Conservation (phyloP, 768 basidiomycete species). For the Stropharia rugosoannulata region DNA sequence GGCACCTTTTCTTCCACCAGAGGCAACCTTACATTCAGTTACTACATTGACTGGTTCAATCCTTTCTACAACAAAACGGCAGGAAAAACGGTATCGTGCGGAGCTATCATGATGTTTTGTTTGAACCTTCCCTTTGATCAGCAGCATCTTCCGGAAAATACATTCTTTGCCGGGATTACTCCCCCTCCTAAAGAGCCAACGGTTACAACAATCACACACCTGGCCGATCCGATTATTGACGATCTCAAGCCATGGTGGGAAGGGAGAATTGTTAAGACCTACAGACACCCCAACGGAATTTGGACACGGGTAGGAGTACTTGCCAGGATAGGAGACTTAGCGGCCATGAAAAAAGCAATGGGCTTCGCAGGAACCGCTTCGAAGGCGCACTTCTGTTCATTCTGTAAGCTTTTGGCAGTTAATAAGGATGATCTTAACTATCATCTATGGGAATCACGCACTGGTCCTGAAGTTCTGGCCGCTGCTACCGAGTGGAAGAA, state of each 20-base stretch:
- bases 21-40: constrained; percentile 20
- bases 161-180: constrained; percentile 30
- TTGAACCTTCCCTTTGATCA: constrained; percentile 31
- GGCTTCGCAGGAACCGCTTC: not conserved
- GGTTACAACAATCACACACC: constrained; percentile 16
- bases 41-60: constrained; percentile 38
- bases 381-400: not conserved
- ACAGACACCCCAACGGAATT: not conserved
- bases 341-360: not conserved
- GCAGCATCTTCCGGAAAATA: constrained; percentile 29
- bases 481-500: too few species aligned
- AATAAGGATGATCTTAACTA: not conserved
- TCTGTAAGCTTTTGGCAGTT: not conserved
- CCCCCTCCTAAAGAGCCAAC: constrained; percentile 29
- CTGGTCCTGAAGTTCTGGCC: too few species aligned
- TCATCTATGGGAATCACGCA: too few species aligned
- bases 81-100: constrained; percentile 20
- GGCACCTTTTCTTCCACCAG: constrained; percentile 7
- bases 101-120: constrained; percentile 29
- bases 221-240: constrained; percentile 16
- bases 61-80: constrained; percentile 31
- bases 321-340: not conserved
- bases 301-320: not conserved
- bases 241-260: not conserved
- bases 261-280: not conserved